These are phyloP conservation scores for Crataegus laevigata DNA, from an alignment of 306 rosid species.

Conservation along the genomic window DNA sequence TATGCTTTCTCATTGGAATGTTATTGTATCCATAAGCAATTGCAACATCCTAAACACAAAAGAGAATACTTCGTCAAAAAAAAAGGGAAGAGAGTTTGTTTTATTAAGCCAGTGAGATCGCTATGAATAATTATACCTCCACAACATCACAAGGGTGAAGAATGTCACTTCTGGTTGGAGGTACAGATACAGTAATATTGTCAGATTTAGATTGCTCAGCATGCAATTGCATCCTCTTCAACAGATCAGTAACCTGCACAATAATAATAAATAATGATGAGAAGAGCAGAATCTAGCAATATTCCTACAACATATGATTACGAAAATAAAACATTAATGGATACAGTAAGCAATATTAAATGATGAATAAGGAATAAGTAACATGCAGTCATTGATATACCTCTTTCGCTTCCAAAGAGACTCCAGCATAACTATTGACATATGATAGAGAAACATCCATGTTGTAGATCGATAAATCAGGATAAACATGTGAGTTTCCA, in stretches of 20 bases:
- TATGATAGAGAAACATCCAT: slow-evolving; percentile 85
- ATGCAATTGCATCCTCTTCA: slow-evolving; percentile 79
- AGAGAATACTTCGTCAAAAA: slow-evolving; percentile 5
- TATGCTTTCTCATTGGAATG: slow-evolving; percentile 44
- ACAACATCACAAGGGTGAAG: slow-evolving; percentile 94
- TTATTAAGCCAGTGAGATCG: background rate
- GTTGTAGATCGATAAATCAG: slow-evolving; percentile 73
- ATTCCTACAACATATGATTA: background rate
- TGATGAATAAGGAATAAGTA: background rate
- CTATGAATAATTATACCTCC: slow-evolving; percentile 52
- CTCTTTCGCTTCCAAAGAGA: slow-evolving; percentile 68
- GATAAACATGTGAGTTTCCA: slow-evolving; percentile 66
- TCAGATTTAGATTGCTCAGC: slow-evolving; percentile 43
- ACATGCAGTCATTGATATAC: slow-evolving; percentile 26
- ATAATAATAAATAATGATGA: background rate
- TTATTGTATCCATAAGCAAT: slow-evolving; percentile 84
- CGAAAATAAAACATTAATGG: background rate
- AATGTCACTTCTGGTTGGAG: slow-evolving; percentile 88
- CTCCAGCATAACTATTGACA: slow-evolving; percentile 59
- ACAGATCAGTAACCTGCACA: slow-evolving; percentile 61
- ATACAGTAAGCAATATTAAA: background rate
- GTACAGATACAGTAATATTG: slow-evolving; percentile 55
- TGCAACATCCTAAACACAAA: slow-evolving; percentile 69
- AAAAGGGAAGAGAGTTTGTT: background rate
- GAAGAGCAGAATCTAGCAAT: background rate